phyloP scores from a whole-genome alignment of 1,284 basidiomycete genomes.

The Tilletia walkeri region DNA sequence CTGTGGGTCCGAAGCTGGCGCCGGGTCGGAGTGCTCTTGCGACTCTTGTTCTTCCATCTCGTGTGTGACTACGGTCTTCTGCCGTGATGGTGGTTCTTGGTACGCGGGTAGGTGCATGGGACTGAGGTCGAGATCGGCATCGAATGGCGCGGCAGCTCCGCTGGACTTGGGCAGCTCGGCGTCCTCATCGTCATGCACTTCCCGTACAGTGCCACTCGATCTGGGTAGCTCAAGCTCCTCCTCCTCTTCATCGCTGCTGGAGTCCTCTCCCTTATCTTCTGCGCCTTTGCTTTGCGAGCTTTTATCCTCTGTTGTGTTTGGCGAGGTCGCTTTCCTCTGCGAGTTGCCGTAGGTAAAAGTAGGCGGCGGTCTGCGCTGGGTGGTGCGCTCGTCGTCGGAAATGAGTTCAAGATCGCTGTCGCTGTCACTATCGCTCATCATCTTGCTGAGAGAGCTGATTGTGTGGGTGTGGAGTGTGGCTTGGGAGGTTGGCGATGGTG shows the following conservation, averaged over 20 bases:
- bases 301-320: neutral
- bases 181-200: neutral
- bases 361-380: neutral
- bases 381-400: neutral
- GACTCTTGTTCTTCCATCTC: neutral
- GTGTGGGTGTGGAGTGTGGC: too few species aligned
- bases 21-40: conserved; percentile 1
- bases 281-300: neutral
- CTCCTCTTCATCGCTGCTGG: neutral
- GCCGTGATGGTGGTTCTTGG: neutral
- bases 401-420: conserved; percentile 9
- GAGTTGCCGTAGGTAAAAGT: conserved; percentile 2
- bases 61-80: neutral
- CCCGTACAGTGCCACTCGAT: conserved; percentile 15
- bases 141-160: too few species aligned
- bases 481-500: too few species aligned
- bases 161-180: neutral
- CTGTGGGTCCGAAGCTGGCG: neutral
- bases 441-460: neutral
- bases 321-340: neutral
- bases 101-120: neutral
- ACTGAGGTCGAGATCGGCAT: neutral
- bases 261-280: neutral
- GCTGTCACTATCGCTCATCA: conserved; percentile 1
- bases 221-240: neutral